A percentile compares a stretch with the other conserved stretches of the same genome.
These are phyloP conservation scores for Monosporascus sp. DNA, from an alignment of 2,329 filamentous ascomycete species.

Conservation along the genomic window DNA sequence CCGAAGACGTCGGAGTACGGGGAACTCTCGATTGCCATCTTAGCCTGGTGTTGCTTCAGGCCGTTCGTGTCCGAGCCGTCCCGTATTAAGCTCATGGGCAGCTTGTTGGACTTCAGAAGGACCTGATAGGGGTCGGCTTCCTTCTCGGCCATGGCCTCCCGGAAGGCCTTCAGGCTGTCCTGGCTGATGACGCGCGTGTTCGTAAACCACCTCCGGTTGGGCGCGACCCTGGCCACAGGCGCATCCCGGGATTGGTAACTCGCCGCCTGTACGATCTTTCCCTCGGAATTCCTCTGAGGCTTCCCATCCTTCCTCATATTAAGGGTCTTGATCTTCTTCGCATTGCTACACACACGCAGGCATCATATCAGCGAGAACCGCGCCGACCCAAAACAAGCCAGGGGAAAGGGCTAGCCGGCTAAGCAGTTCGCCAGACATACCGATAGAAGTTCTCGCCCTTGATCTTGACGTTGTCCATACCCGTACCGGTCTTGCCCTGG, in stretches of 20 bases:
- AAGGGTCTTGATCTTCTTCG: constrained; percentile 83
- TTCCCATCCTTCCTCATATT: constrained; percentile 90
- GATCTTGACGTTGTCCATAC: constrained; percentile 82
- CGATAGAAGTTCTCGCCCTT: constrained; percentile 99
- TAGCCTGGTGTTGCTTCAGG: constrained; percentile 86
- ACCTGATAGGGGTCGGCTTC: constrained; percentile 88
- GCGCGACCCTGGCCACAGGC: constrained; percentile 83
- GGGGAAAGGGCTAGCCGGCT: too few relatives aligned
- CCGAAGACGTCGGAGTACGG: constrained; percentile 89
- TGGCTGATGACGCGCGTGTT: constrained; percentile 89
- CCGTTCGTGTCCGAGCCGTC: constrained; percentile 76
- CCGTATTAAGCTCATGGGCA: constrained; percentile 89
- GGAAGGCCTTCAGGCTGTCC: constrained; percentile 79
- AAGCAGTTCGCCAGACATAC: constrained; percentile 30
- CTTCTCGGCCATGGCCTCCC: constrained; percentile 87
- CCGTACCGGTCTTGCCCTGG: constrained; percentile 79
- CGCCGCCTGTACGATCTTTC: constrained; percentile 80
- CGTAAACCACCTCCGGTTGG: constrained; percentile 96
- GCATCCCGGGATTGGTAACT: constrained; percentile 77
- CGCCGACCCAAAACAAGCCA: constrained; percentile 13
- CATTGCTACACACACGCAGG: constrained; percentile 37
- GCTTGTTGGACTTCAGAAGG: constrained; percentile 93
- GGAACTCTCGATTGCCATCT: constrained; percentile 83
- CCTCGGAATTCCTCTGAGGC: constrained; percentile 72
- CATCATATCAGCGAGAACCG: constrained; percentile 4